A percentile compares a stretch with the other conserved stretches of the same genome.
These are phyloP conservation scores for Zymoseptoria brevis DNA, from an alignment of 2,329 filamentous ascomycete genomes.

Conservation along the genomic window DNA sequence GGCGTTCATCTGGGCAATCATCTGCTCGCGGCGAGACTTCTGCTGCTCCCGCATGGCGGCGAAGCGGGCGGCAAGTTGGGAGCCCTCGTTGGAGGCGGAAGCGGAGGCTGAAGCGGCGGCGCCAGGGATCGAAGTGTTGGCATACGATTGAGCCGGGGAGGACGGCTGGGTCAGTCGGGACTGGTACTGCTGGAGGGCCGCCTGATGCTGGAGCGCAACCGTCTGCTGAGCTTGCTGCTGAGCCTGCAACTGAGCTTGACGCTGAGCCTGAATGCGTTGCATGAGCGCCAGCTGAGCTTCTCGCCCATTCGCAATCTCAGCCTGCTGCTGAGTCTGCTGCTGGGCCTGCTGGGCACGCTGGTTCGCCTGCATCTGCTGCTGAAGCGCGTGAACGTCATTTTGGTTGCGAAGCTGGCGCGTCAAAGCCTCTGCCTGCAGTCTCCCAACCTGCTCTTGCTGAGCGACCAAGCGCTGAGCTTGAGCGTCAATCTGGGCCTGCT, in stretches of 20 bases:
- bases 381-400: background rate
- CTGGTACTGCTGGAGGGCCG: background rate
- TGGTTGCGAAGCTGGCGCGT: too few species aligned
- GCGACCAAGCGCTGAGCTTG: too few species aligned
- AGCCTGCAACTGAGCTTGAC: background rate
- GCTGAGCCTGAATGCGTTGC: conserved; percentile 9
- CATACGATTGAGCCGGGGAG: background rate
- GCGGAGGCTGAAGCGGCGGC: background rate
- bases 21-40: conserved; percentile 31
- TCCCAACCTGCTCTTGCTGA: too few species aligned
- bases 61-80: conserved; percentile 12
- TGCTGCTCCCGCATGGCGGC: conserved; percentile 23
- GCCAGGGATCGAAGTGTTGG: background rate
- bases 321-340: conserved; percentile 23
- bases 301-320: background rate
- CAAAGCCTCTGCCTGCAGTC: too few species aligned
- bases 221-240: conserved; percentile 3
- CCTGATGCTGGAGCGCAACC: too few species aligned
- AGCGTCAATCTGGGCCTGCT: background rate
- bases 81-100: background rate
- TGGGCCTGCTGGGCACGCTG: conserved; percentile 26
- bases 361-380: conserved; percentile 11
- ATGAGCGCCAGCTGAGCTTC: background rate
- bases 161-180: background rate
- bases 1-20: conserved; percentile 19